Base-by-base conservation (phyloP, 495 filamentous ascomycete genomes). In the Penicillium verhagenii region DNA sequence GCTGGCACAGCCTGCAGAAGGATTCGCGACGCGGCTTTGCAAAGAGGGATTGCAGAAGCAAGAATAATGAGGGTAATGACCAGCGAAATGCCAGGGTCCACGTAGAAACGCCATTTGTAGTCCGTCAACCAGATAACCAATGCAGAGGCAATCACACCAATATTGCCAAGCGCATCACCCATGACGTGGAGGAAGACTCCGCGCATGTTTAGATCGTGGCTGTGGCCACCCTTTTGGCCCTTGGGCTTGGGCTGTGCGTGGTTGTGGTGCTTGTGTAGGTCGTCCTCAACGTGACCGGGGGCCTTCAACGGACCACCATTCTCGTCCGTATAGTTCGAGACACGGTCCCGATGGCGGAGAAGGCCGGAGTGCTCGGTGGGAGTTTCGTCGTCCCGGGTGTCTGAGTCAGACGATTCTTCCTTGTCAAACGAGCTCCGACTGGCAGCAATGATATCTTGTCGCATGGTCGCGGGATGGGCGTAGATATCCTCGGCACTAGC, bases 21-120 rank as follows among this genome's bases (percentile, higher is more conserved):
- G 51, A 97, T 95, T 60, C 93, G 87, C n/a, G 90, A 90, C 2
- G 94, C 90, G 5, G 94, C 93, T 64, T 90, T 87, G 63, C 92
- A 96, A 23, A 98, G 85, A 3, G 94, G 94, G 56, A 98, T 87
- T 9, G 92, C 90, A 2, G 93, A 96, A 33, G 74, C 74, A 43
- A 97, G 87, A 61, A 99, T 99, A 72, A 99, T 96, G 48, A 93
- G 61, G 2, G 94, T 96, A 72, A 99, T 97, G 66, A 97, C 75
- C n/a, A 99, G 82, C 0, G 95, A 97, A 54, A 99, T 93, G 18
- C 84, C 83, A 0, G 94, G 94, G 65, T 99, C 94, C 20, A 90
- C 85, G 66, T 97, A 97, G 68, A 79, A 83, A 25, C 85, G 74
- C 80, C 82, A 88, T 0, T 68, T 65, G 72, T 77, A 88, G 28